Conservation (phyloP, 129 eudicot species). For the Lactuca sativa region DNA sequence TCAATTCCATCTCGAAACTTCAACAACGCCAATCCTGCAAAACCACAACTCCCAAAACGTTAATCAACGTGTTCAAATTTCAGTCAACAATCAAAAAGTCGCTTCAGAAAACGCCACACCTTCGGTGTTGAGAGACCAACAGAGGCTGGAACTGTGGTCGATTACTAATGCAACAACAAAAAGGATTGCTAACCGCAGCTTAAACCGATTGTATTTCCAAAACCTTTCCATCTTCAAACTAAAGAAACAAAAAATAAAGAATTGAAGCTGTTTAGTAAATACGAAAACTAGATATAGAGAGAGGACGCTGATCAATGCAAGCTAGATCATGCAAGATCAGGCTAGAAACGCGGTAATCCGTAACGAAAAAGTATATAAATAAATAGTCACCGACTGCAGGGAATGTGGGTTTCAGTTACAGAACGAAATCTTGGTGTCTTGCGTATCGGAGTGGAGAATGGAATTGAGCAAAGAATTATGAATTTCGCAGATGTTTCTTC, state of each 20-base stretch:
- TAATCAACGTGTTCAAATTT: not conserved
- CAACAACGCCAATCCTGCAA: conserved; percentile 61
- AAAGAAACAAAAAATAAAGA: not conserved
- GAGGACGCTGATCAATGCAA: not conserved
- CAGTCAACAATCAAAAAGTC: not conserved
- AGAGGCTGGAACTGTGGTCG: conserved; percentile 21
- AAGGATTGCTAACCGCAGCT: conserved; percentile 29
- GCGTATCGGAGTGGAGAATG: not conserved
- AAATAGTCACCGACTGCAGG: conserved; percentile 20
- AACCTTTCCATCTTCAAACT: conserved; percentile 25
- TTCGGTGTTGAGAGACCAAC: conserved; percentile 55
- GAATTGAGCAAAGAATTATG: conserved; percentile 11
- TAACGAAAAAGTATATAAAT: not conserved
- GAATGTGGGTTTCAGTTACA: conserved; percentile 27
- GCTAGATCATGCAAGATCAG: conserved; percentile 1
- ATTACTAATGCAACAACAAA: conserved; percentile 23
- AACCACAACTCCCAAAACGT: conserved; percentile 12
- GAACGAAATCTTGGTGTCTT: not conserved
- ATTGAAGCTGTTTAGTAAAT: conserved; percentile 18
- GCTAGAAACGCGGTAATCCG: conserved; percentile 23
- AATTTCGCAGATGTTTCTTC: conserved; percentile 28
- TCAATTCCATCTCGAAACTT: conserved; percentile 55
- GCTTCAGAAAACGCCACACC: conserved; percentile 31
- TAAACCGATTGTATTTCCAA: conserved; percentile 33
- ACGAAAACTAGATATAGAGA: not conserved